A percentile compares a stretch with the other conserved stretches of the same genome.
Evolutionary conservation across 176 grass and related monocot genomes (phyloP).

Genomic region (Juncus effusus): DNA sequence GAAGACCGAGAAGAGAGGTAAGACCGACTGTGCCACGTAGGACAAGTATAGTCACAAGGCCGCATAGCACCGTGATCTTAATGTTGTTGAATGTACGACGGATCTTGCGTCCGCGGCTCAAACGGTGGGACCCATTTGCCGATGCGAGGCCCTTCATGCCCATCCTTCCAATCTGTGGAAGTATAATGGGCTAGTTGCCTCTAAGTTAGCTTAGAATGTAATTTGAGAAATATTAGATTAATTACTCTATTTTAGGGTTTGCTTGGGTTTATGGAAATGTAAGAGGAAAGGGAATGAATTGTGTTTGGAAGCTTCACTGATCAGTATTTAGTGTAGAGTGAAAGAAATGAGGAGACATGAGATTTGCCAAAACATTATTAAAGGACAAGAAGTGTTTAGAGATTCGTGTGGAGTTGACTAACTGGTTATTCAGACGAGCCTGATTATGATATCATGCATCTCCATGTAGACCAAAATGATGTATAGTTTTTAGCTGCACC

Average conservation of each 20-base stretch:
- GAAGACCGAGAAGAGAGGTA: slow-evolving; percentile 40
- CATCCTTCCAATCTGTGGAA: slow-evolving; percentile 15
- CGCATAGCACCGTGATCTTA: slow-evolving; percentile 87
- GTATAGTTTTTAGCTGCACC: not conserved
- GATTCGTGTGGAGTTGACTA: slow-evolving; percentile 30
- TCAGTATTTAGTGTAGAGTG: not conserved
- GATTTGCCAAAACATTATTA: slow-evolving; percentile 9
- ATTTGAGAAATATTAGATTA: slow-evolving; percentile 44
- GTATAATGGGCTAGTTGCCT: slow-evolving; percentile 1
- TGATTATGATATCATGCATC: slow-evolving; percentile 9
- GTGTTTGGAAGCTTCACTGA: slow-evolving; percentile 6
- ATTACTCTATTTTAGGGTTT: slow-evolving; percentile 14
- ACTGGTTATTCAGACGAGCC: not conserved
- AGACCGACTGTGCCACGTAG: slow-evolving; percentile 71
- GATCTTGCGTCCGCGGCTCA: slow-evolving; percentile 53
- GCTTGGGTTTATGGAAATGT: not conserved
- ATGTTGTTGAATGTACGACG: slow-evolving; percentile 91
- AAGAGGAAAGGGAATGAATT: slow-evolving; percentile 14
- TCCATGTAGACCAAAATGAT: not conserved
- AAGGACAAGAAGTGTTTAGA: slow-evolving; percentile 15
- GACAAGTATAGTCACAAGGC: slow-evolving; percentile 86
- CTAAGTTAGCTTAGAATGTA: slow-evolving; percentile 35
- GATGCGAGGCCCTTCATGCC: slow-evolving; percentile 45
- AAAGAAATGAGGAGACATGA: not conserved
- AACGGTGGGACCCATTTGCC: slow-evolving; percentile 44